Conservation (phyloP, 306 rosid species). For the Corylus americana region DNA sequence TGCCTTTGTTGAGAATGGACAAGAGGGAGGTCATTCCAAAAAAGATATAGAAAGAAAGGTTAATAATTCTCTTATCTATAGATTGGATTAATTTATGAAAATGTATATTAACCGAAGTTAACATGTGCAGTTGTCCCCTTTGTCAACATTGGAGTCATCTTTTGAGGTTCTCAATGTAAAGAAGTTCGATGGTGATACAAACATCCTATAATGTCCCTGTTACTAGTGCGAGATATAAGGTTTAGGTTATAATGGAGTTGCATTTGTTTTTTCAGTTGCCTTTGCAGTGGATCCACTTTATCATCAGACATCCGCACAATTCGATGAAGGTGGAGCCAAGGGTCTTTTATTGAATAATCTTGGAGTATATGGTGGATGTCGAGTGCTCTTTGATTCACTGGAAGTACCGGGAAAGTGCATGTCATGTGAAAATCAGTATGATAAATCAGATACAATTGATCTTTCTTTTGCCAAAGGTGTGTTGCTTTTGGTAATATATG, state of each 20-base stretch:
- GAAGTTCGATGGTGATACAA: slow-evolving; percentile 86
- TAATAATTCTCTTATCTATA: slow-evolving; percentile 18
- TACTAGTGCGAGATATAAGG: slow-evolving; percentile 25
- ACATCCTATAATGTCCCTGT: slow-evolving; percentile 26
- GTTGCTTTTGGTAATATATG: slow-evolving; percentile 33
- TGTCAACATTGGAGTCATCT: slow-evolving; percentile 87
- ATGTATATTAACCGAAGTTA: slow-evolving; percentile 34
- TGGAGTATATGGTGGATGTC: slow-evolving; percentile 83
- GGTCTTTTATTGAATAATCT: slow-evolving; percentile 95
- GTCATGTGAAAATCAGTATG: slow-evolving; percentile 48
- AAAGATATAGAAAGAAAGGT: slow-evolving; percentile 80
- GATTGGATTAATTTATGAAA: slow-evolving; percentile 12
- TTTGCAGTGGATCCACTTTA: slow-evolving; percentile 95
- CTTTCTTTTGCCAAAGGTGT: slow-evolving; percentile 85
- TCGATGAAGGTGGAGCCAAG: slow-evolving; percentile 98
- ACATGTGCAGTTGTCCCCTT: slow-evolving; percentile 79
- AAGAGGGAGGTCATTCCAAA: slow-evolving; percentile 45
- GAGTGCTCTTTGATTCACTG: slow-evolving; percentile 83
- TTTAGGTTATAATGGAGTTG: slow-evolving; percentile 33
- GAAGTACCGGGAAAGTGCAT: slow-evolving; percentile 77
- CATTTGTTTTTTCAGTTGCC: slow-evolving; percentile 66
- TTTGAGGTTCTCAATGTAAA: slow-evolving; percentile 86
- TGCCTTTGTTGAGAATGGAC: slow-evolving; percentile 50
- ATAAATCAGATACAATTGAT: slow-evolving; percentile 64
- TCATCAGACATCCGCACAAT: slow-evolving; percentile 92